Evolutionary conservation across 345 rosid species (phyloP).

Genomic region (Erysimum cheiranthoides): DNA sequence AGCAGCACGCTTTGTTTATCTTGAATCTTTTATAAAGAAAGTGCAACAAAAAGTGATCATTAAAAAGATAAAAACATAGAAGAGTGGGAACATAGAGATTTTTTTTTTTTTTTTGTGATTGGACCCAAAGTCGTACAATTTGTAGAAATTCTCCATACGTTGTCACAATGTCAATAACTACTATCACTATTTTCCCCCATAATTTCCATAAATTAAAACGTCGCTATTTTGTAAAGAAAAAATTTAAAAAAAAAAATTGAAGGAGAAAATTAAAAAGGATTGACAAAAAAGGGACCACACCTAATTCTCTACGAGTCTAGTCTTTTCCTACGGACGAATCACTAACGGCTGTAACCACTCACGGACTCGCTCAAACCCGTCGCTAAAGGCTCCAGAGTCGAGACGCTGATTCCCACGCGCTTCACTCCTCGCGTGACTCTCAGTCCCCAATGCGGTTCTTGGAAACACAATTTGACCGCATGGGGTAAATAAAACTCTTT

Average conservation of each 20-base stretch:
- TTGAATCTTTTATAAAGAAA: conserved; percentile 26
- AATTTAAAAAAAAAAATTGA: background rate
- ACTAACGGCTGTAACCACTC: conserved; percentile 33
- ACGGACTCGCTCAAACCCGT: conserved; percentile 37
- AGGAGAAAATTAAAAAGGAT: background rate
- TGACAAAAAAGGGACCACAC: conserved; percentile 24
- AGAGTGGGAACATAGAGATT: conserved; percentile 19
- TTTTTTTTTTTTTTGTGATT: background rate
- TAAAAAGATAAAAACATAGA: background rate
- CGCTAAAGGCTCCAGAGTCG: conserved; percentile 18
- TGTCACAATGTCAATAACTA: conserved; percentile 27
- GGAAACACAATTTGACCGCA: conserved; percentile 36
- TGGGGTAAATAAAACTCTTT: conserved; percentile 29
- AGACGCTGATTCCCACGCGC: conserved; percentile 1
- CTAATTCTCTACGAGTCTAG: conserved; percentile 26
- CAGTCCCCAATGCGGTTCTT: conserved; percentile 17
- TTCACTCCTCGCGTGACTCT: background rate
- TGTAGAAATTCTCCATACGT: conserved; percentile 25
- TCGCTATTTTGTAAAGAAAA: background rate
- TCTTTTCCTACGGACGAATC: conserved; percentile 25
- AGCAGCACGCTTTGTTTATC: conserved; percentile 40
- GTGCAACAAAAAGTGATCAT: conserved; percentile 18
- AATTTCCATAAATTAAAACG: background rate
- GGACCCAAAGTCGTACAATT: conserved; percentile 19
- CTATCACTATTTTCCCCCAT: background rate